A percentile compares a stretch with the other conserved stretches of the same genome.
phyloP scores from a whole-genome alignment of 441 rosid species.

The Oxalis stricta region DNA sequence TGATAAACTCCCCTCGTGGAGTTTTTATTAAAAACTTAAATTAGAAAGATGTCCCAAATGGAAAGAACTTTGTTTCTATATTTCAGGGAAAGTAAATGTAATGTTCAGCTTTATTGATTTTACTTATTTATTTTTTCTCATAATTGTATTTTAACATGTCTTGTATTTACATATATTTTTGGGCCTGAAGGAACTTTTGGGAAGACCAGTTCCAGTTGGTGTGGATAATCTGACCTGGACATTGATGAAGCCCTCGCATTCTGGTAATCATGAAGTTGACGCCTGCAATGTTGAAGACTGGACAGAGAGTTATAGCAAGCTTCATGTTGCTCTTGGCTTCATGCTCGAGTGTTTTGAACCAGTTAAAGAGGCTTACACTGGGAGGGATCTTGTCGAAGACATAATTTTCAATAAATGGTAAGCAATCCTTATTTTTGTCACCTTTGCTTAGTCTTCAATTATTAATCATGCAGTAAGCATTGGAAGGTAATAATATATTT shows the following conservation, averaged over 20 bases:
- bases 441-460: not conserved
- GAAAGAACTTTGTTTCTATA: not conserved
- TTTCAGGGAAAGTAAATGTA: not conserved
- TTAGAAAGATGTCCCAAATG: not conserved
- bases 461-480: not conserved
- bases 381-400: constrained; percentile 55
- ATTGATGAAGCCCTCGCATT: constrained; percentile 24
- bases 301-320: constrained; percentile 43
- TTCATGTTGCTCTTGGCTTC: constrained; percentile 51
- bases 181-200: constrained; percentile 35
- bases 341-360: constrained; percentile 86
- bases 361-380: constrained; percentile 34
- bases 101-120: not conserved
- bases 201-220: constrained; percentile 37
- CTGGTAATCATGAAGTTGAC: constrained; percentile 14
- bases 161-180: constrained; percentile 29
- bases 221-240: constrained; percentile 58
- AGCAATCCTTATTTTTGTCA: constrained; percentile 18
- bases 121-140: not conserved
- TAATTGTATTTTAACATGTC: constrained; percentile 8
- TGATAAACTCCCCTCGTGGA: too few species aligned
- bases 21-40: not conserved
- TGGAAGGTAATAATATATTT: not conserved
- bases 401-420: constrained; percentile 62
- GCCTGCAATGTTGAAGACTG: constrained; percentile 21